A percentile compares a stretch with the other conserved stretches of the same genome.
These are phyloP conservation scores for Carex scoparia DNA, from an alignment of 176 grass and related monocot genomes.

Conservation along the genomic window DNA sequence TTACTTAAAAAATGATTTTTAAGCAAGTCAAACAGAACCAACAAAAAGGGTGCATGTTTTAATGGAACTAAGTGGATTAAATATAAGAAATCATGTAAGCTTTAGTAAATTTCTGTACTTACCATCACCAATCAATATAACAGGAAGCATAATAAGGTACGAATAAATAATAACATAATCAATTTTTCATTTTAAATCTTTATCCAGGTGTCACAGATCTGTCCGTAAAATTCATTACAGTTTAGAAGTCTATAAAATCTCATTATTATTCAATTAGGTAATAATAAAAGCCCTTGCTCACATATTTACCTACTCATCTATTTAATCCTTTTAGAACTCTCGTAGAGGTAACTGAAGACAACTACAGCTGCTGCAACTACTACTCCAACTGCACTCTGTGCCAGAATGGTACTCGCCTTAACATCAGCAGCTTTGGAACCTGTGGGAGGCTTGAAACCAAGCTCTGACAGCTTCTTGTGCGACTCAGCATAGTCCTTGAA, in stretches of 20 bases:
- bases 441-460: conserved; percentile 48
- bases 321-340: conserved; percentile 51
- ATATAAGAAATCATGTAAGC: neutral
- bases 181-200: conserved; percentile 1
- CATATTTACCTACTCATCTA: conserved; percentile 24
- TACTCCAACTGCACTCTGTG: conserved; percentile 73
- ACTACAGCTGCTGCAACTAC: conserved; percentile 72
- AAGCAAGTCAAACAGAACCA: neutral
- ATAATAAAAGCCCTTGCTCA: conserved; percentile 3
- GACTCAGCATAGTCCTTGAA: conserved; percentile 90
- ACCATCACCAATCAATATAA: neutral
- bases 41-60: neutral
- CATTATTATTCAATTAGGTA: conserved; percentile 1
- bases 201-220: neutral
- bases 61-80: neutral
- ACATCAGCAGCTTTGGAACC: conserved; percentile 35
- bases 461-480: conserved; percentile 92
- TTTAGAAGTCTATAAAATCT: conserved; percentile 6
- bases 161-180: neutral
- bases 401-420: conserved; percentile 25
- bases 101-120: neutral
- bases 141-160: neutral
- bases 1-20: neutral
- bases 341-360: conserved; percentile 58
- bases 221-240: conserved; percentile 5